Percentiles rank a stretch among this genome's conserved stretches.
phyloP scores from a whole-genome alignment of 1,139 yeast genomes.

The Pichia sp. region DNA sequence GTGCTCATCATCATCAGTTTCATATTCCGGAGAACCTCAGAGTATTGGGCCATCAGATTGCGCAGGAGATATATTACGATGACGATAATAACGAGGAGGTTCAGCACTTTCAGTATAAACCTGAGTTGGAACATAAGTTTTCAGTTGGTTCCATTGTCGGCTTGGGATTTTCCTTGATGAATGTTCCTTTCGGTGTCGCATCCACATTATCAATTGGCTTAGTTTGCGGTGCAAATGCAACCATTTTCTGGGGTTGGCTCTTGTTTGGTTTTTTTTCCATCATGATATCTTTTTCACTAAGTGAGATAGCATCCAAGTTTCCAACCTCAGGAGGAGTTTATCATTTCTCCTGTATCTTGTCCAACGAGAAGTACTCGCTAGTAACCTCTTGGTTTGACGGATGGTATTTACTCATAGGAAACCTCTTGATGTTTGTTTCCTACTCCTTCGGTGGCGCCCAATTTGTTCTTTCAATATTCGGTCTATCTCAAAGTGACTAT shows the following conservation, averaged over 20 bases:
- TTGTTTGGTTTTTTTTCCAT: constrained; percentile 58
- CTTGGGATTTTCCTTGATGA: constrained; percentile 71
- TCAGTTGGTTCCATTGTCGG: constrained; percentile 68
- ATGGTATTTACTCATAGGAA: constrained; percentile 68
- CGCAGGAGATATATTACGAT: constrained; percentile 30
- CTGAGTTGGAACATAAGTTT: constrained; percentile 60
- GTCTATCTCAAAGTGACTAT: constrained; percentile 54
- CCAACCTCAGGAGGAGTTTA: constrained; percentile 75
- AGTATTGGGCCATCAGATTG: constrained; percentile 24
- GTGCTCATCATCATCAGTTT: constrained; percentile 6
- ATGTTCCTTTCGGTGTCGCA: constrained; percentile 72
- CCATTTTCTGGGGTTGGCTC: constrained; percentile 68
- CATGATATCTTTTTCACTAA: constrained; percentile 59
- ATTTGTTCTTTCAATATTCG: constrained; percentile 60
- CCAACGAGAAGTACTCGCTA: constrained; percentile 51
- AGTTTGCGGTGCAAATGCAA: constrained; percentile 68
- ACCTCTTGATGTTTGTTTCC: constrained; percentile 71
- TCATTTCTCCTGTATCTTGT: constrained; percentile 68
- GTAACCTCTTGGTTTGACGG: constrained; percentile 71
- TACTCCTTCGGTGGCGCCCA: constrained; percentile 74
- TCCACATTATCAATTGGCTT: constrained; percentile 66
- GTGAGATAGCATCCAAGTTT: constrained; percentile 69
- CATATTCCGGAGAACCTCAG: constrained; percentile 16
- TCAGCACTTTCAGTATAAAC: constrained; percentile 69
- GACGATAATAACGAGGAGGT: constrained; percentile 55